Percentiles rank a stretch among this genome's conserved stretches.
phyloP scores from a whole-genome alignment of 2,329 filamentous ascomycete genomes.

The Penicillium sp. region DNA sequence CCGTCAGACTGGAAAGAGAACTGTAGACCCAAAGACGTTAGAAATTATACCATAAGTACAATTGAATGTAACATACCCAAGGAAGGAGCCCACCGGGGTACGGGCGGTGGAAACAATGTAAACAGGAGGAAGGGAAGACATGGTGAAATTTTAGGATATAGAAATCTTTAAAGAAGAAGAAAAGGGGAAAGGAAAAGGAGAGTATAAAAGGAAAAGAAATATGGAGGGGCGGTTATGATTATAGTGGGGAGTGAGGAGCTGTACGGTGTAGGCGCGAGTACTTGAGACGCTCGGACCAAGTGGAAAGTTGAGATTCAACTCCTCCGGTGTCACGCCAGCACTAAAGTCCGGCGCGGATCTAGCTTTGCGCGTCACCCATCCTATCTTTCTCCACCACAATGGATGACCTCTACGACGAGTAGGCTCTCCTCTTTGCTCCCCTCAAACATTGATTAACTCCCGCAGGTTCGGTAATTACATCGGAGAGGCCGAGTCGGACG shows the following conservation, averaged over 20 bases:
- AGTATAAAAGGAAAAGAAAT: neutral
- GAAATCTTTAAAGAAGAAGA: neutral
- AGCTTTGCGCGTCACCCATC: slow-evolving; percentile 1
- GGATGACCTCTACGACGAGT: slow-evolving; percentile 99
- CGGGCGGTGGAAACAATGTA: slow-evolving; percentile 93
- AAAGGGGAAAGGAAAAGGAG: neutral
- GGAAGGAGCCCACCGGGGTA: slow-evolving; percentile 91
- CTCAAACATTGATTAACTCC: slow-evolving; percentile 2
- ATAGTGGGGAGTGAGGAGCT: slow-evolving; percentile 26
- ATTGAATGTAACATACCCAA: slow-evolving; percentile 64
- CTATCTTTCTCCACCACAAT: slow-evolving; percentile 50
- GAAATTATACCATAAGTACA: neutral
- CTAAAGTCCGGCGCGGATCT: slow-evolving; percentile 10
- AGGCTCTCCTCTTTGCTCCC: slow-evolving; percentile 30
- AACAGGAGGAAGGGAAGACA: slow-evolving; percentile 80
- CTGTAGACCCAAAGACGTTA: slow-evolving; percentile 48
- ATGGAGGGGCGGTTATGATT: slow-evolving; percentile 2
- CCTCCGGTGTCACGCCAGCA: slow-evolving; percentile 22
- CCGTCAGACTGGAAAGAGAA: slow-evolving; percentile 82
- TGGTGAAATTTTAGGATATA: slow-evolving; percentile 35
- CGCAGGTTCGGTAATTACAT: slow-evolving; percentile 95
- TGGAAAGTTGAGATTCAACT: slow-evolving; percentile 22
- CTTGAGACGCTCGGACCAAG: slow-evolving; percentile 20
- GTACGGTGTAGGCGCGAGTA: slow-evolving; percentile 30
- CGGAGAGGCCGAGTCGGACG: slow-evolving; percentile 88